Evolutionary conservation across 83 land plant genomes (phyloP).

Genomic region (Thuja plicata): DNA sequence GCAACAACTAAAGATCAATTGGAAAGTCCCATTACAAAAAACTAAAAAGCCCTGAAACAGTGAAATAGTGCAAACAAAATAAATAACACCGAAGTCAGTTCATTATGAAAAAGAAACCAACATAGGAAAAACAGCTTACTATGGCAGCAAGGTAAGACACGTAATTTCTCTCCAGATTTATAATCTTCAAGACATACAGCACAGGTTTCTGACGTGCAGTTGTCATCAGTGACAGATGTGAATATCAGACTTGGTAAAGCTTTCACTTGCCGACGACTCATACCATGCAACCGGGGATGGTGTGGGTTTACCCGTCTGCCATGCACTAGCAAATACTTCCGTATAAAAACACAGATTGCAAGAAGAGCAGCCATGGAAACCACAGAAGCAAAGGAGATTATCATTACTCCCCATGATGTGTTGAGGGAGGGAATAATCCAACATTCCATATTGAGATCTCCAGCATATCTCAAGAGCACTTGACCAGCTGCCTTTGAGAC

Average conservation of each 20-base stretch:
- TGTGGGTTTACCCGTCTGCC: not conserved
- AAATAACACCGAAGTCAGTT: not conserved
- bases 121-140: slow-evolving; percentile 31
- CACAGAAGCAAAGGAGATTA: slow-evolving; percentile 50
- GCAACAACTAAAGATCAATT: not conserved
- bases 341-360: slow-evolving; percentile 30
- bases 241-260: slow-evolving; percentile 54
- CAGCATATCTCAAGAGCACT: slow-evolving; percentile 37
- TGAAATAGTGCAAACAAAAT: not conserved
- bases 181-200: slow-evolving; percentile 82
- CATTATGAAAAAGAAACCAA: not conserved
- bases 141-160: slow-evolving; percentile 73
- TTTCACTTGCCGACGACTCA: slow-evolving; percentile 52
- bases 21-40: not conserved
- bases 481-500: slow-evolving; percentile 62
- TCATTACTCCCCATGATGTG: slow-evolving; percentile 44
- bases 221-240: slow-evolving; percentile 27
- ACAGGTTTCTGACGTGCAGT: slow-evolving; percentile 57
- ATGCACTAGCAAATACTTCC: slow-evolving; percentile 22
- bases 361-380: slow-evolving; percentile 33
- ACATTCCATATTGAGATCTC: slow-evolving; percentile 35
- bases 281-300: slow-evolving; percentile 4
- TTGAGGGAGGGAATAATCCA: slow-evolving; percentile 35
- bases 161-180: slow-evolving; percentile 49
- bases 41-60: not conserved